Conservation (phyloP, 2,329 filamentous ascomycete genomes). For the Claviceps pusilla region DNA sequence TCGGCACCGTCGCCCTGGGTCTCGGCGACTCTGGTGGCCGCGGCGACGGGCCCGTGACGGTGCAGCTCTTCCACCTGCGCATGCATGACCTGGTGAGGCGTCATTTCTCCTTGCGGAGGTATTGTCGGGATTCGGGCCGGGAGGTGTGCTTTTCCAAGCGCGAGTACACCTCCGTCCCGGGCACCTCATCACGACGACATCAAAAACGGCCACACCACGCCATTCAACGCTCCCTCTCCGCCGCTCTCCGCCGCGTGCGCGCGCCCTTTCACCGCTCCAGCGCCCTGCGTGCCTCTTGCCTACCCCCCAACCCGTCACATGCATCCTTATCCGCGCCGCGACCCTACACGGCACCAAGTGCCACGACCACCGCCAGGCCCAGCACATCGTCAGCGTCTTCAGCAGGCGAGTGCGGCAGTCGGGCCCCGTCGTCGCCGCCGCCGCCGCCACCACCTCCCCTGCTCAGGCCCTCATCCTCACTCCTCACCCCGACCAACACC, state of each 20-base stretch:
- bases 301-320: conserved; percentile 8
- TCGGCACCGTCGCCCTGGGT: conserved; percentile 56
- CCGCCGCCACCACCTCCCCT: no score
- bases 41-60: conserved; percentile 28
- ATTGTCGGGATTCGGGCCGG: conserved; percentile 81
- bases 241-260: conserved; percentile 32
- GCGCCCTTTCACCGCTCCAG: conserved; percentile 18
- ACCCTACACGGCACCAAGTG: conserved; percentile 10
- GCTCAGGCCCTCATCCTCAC: conserved; percentile 10
- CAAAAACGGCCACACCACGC: not conserved
- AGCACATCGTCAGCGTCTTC: conserved; percentile 2
- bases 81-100: conserved; percentile 82
- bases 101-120: conserved; percentile 80
- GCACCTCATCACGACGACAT: not conserved
- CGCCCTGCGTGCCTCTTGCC: conserved; percentile 4
- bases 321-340: conserved; percentile 11
- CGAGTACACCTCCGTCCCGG: conserved; percentile 33
- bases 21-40: not conserved
- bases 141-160: conserved; percentile 79
- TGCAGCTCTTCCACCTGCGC: conserved; percentile 77
- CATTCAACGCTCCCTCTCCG: conserved; percentile 21
- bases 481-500: conserved; percentile 50
- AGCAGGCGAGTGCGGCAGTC: not conserved
- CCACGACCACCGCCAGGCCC: conserved; percentile 7
- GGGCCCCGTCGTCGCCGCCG: not conserved